Evolutionary conservation across 495 filamentous ascomycete species (phyloP), one percentile per base, ranked within the genome.

Genomic region (Rusavskia elegans): DNA sequence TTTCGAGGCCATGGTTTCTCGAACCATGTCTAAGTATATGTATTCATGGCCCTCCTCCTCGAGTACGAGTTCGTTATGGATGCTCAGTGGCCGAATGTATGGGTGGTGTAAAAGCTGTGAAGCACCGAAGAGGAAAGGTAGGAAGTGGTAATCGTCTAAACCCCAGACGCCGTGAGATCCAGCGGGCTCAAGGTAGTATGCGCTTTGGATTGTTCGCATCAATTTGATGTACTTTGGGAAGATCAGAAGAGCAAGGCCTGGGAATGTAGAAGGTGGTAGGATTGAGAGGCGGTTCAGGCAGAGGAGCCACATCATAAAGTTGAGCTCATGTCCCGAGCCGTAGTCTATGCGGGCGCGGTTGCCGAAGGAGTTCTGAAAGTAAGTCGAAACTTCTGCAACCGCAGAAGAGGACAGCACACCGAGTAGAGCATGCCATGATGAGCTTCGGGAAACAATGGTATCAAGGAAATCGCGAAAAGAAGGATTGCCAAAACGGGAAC

Each of bases 91-190:
- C 0, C 88, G 90, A 42, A 99, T 81, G 63, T 84, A 89, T 0
- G 82, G 80, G 62, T 98, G 92, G 50, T 83, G 77, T 4, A 92
- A 73, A 23, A 99, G 78, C 67, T 99, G 89, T 8, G 89, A 85
- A 2, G 89, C 93, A 11, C 92, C 92, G 61, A 96, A 92, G 46
- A 99, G 82, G 70, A 97, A 99, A 0, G 92, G 87, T n/a, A 92
- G 68, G 68, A 97, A 97, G 37, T 81, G 87, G 67, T 99, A 93
- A 69, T 99, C 92, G 64, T 99, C 92, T 38, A 99, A 70, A 36
- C 89, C 89, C 89, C 89, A 96, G 45, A 96, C 89, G 17, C 89
- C 89, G 63, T 96, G 89, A 39, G 87, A 93, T 17, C 89, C 92
- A 8, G 92, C 92, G 1, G 92, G 92, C 63, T 99, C 92, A 20